These are phyloP conservation scores for Aspergillus ustus DNA, from an alignment of 2,329 filamentous ascomycete species.

Conservation along the genomic window DNA sequence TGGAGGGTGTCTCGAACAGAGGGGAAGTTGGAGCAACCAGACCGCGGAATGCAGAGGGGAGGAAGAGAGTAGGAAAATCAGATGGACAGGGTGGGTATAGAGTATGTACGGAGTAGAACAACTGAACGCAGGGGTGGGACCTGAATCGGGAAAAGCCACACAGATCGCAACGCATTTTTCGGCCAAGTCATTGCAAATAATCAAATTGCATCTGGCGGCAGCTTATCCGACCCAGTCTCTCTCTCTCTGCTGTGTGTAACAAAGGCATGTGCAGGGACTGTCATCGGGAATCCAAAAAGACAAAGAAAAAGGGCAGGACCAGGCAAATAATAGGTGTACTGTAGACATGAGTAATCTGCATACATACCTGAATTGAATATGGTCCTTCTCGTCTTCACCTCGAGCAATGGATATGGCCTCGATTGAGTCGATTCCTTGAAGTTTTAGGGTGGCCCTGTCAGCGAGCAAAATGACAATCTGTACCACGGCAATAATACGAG, in stretches of 20 bases:
- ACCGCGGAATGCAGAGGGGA: not conserved
- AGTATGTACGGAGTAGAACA: too few species aligned
- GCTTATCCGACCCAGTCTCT: not conserved
- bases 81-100: slow-evolving; percentile 19
- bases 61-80: slow-evolving; percentile 4
- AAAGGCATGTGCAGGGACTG: slow-evolving; percentile 7
- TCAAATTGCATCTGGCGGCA: slow-evolving; percentile 7
- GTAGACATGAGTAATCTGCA: not conserved
- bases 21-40: slow-evolving; percentile 3
- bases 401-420: not conserved
- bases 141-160: slow-evolving; percentile 15
- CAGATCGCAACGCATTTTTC: slow-evolving; percentile 14
- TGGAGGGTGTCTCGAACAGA: slow-evolving; percentile 13
- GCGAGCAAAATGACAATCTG: slow-evolving; percentile 14
- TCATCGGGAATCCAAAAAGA: slow-evolving; percentile 2
- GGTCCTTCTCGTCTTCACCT: slow-evolving; percentile 5
- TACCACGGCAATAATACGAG: slow-evolving; percentile 20
- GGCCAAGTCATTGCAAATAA: slow-evolving; percentile 9
- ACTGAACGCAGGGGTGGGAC: slow-evolving; percentile 19
- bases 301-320: slow-evolving; percentile 10
- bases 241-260: slow-evolving; percentile 7
- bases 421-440: not conserved
- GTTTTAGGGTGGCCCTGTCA: not conserved
- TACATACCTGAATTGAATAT: slow-evolving; percentile 20
- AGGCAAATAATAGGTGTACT: slow-evolving; percentile 9